These are phyloP conservation scores for Sporothrix globosa DNA, from an alignment of 2,329 filamentous ascomycete species.

Conservation along the genomic window DNA sequence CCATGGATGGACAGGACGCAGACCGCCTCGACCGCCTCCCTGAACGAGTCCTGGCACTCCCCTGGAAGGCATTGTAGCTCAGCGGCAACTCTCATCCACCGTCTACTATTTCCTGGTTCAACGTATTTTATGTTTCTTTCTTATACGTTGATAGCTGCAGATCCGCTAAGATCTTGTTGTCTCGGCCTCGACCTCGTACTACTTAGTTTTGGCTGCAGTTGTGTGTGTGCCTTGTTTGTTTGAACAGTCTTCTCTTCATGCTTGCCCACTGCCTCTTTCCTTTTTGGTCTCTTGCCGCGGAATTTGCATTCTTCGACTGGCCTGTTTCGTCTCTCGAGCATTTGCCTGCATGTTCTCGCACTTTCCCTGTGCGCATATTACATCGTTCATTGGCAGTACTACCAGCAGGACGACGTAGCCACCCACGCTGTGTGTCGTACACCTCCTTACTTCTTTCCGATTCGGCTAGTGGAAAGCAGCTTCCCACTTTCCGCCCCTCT, in stretches of 20 bases:
- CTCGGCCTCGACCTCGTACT: neutral
- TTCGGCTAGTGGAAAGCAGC: constrained; percentile 19
- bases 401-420: neutral
- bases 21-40: neutral
- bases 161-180: neutral
- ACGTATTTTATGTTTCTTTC: too few relatives aligned
- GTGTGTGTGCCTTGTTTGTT: neutral
- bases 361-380: neutral
- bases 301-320: neutral
- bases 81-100: neutral
- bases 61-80: neutral
- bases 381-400: neutral
- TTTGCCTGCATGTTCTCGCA: neutral
- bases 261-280: neutral
- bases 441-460: constrained; percentile 30
- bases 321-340: neutral
- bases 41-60: neutral
- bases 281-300: neutral
- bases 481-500: constrained; percentile 26
- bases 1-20: constrained; percentile 2
- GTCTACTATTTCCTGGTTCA: neutral
- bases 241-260: neutral
- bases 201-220: neutral
- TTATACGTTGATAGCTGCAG: too few relatives aligned
- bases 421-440: constrained; percentile 1